A percentile compares a stretch with the other conserved stretches of the same genome.
Conservation (phyloP, 164 flowering plant genomes). For the Sextonia rubra region DNA sequence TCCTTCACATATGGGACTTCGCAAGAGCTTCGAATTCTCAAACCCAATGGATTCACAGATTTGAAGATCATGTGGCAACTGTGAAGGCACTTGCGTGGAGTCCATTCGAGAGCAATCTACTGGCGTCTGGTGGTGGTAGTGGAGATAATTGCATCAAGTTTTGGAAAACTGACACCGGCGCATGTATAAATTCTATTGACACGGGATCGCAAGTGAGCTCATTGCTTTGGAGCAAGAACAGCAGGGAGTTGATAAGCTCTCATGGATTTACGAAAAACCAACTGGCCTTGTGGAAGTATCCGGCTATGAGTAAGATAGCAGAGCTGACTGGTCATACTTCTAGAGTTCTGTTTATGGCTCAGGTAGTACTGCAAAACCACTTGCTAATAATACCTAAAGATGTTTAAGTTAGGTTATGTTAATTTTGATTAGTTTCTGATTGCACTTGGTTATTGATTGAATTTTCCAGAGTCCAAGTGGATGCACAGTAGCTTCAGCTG, state of each 20-base stretch:
- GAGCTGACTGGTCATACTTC: conserved; percentile 69
- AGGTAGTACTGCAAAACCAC: conserved; percentile 21
- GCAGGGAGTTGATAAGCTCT: conserved; percentile 60
- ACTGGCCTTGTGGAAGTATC: conserved; percentile 62
- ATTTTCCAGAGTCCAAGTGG: conserved; percentile 47
- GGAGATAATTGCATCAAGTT: conserved; percentile 56
- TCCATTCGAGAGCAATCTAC: conserved; percentile 54
- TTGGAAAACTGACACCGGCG: conserved; percentile 63
- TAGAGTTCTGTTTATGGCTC: conserved; percentile 59
- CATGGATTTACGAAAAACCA: conserved; percentile 60
- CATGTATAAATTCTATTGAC: conserved; percentile 58
- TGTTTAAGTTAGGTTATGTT: neutral
- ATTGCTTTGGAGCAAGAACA: conserved; percentile 54
- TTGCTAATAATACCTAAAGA: neutral
- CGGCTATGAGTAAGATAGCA: conserved; percentile 58
- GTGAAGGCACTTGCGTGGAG: conserved; percentile 69
- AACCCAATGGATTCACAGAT: conserved; percentile 52
- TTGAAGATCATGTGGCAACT: conserved; percentile 59
- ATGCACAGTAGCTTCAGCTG: conserved; percentile 53
- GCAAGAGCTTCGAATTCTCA: conserved; percentile 34
- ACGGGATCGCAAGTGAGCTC: conserved; percentile 65
- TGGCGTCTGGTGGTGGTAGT: conserved; percentile 62
- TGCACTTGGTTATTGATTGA: neutral
- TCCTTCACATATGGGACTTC: conserved; percentile 56
- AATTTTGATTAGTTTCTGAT: neutral